Evolutionary conservation across 257 asterid genomes (phyloP), one percentile per base, ranked within the genome.

Genomic region (Primulina tabacum): DNA sequence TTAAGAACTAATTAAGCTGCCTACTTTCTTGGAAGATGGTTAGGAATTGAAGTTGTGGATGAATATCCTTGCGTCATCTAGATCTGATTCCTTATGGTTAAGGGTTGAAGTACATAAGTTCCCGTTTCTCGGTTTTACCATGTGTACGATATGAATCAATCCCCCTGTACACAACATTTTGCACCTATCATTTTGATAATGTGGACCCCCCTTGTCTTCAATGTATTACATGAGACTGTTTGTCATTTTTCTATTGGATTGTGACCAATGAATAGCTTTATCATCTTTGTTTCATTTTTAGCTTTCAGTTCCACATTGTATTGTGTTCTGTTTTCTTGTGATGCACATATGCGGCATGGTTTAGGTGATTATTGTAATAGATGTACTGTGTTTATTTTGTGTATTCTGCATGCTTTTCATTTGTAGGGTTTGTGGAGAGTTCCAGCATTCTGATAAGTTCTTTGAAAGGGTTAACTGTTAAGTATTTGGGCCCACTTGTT

Each of bases 371-470:
- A 5, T 53, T 69, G 40, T 43, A 47, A 30, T 40, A 28, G 56
- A 14, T 28, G 30, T 65, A 65, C 4, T 58, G 6, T 26, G 20
- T 2, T 20, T 47, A 16, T 30, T 29, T 43, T 21, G 40, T 66
- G 17, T 10, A 18, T 72, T 43, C 4, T 20, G 10, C 72, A 26
- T 65, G 20, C 33, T 40, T 43, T 32, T 76, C 43, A 17, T 70
- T n/a, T 71, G 80, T 69, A 74, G 81, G 75, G 52, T 71, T 63
- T 72, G 60, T 60, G 64, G 75, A 52, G 72, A 71, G 40, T 70
- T 58, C 53, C n/a, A 20, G 35, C 69, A 20, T 73, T 53, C 70
- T 6, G 62, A 37, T n/a, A 52, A 67, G 61, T 66, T 72, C 57
- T 53, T 67, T 61, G 4, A 50, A 26, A 1, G 26, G 26, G 26